Conservation (phyloP, 257 asterid genomes). For the Eustoma russellianum region DNA sequence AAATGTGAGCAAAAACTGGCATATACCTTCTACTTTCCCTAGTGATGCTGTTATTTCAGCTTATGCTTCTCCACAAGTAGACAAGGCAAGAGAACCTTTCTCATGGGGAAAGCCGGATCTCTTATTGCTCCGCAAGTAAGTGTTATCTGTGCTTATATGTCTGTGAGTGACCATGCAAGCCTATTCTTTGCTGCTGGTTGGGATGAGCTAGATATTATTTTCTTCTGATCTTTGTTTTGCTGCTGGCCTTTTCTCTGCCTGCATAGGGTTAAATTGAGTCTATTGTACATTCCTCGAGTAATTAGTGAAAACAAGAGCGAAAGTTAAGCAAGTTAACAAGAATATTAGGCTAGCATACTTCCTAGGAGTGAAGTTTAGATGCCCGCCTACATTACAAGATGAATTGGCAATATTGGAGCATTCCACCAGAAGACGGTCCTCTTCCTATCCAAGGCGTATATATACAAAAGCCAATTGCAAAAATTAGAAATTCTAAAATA, state of each 20-base stretch:
- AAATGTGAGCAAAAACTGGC: constrained; percentile 98
- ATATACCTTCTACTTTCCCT: constrained; percentile 77
- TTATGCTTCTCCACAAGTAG: constrained; percentile 84
- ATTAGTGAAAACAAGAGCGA: not conserved
- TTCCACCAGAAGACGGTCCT: constrained; percentile 73
- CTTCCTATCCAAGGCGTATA: constrained; percentile 64
- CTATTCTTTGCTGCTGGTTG: not conserved
- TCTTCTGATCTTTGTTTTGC: no score
- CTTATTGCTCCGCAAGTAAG: constrained; percentile 82
- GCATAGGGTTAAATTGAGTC: no score
- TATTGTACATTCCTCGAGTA: no score
- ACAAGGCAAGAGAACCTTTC: constrained; percentile 70
- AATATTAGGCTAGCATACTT: constrained; percentile 8
- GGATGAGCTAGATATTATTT: no score
- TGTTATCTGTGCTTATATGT: not conserved
- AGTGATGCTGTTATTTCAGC: constrained; percentile 86
- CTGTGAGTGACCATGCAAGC: not conserved
- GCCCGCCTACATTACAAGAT: constrained; percentile 70
- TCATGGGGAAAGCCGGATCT: constrained; percentile 95
- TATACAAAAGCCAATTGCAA: constrained; percentile 38
- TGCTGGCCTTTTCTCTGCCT: no score
- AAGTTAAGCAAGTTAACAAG: not conserved
- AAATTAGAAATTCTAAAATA: constrained; percentile 19
- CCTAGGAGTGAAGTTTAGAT: constrained; percentile 23
- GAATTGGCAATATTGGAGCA: constrained; percentile 41